Evolutionary conservation across 139 green algal species (phyloP).

Genomic region (Haematococcus sp.): DNA sequence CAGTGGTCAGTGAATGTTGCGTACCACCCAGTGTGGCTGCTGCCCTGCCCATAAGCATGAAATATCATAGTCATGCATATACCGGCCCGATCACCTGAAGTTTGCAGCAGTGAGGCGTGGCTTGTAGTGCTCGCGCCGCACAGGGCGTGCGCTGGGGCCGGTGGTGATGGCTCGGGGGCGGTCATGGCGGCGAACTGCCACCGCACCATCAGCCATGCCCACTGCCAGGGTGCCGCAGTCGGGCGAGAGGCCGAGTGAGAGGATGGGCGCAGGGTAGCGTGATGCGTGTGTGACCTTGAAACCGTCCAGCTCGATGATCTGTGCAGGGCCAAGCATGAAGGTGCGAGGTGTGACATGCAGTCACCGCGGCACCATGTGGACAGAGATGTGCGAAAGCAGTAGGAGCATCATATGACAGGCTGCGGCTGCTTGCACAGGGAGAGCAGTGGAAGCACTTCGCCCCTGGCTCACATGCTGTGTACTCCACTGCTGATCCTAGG

Average conservation of each 20-base stretch:
- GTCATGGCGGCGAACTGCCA: slow-evolving; percentile 65
- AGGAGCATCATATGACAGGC: too few relatives aligned
- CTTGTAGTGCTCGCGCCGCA: slow-evolving; percentile 8
- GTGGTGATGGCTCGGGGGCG: slow-evolving; percentile 1
- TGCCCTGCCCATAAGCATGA: too few relatives aligned
- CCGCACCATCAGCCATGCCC: slow-evolving; percentile 78
- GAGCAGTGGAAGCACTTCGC: too few relatives aligned
- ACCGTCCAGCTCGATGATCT: slow-evolving; percentile 84
- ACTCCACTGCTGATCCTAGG: too few relatives aligned
- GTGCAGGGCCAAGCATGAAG: slow-evolving; percentile 1
- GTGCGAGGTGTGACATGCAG: neutral
- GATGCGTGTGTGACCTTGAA: slow-evolving; percentile 76
- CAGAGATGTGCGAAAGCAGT: too few relatives aligned
- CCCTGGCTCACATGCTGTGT: too few relatives aligned
- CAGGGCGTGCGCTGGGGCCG: neutral
- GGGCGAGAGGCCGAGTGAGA: slow-evolving; percentile 70
- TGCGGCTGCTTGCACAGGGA: too few relatives aligned
- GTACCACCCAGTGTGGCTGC: too few relatives aligned
- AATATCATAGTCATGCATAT: too few relatives aligned
- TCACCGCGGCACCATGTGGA: too few relatives aligned
- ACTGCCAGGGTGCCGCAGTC: slow-evolving; percentile 78
- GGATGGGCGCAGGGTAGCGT: slow-evolving; percentile 78
- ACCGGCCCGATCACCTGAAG: slow-evolving; percentile 2
- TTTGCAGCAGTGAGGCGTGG: slow-evolving; percentile 5
- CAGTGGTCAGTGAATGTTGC: too few relatives aligned